These are phyloP conservation scores for Colletotrichum nymphaeae DNA, from an alignment of 2,329 filamentous ascomycete species.

Conservation along the genomic window DNA sequence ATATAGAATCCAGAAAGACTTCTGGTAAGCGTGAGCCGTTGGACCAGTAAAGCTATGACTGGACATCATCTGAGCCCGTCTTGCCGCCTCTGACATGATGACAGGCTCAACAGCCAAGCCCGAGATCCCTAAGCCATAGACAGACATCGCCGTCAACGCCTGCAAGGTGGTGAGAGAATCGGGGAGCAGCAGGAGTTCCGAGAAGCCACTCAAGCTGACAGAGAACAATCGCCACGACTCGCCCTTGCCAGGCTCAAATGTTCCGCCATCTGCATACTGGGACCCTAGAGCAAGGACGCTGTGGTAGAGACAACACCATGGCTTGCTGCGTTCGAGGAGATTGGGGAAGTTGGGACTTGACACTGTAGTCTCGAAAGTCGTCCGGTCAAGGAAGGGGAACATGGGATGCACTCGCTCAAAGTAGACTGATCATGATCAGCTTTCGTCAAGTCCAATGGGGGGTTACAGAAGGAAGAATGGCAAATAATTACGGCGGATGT, in stretches of 20 bases:
- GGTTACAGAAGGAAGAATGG: neutral
- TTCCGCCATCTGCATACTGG: slow-evolving; percentile 47
- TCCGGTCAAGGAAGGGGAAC: slow-evolving; percentile 53
- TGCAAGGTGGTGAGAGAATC: slow-evolving; percentile 45
- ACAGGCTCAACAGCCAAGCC: slow-evolving; percentile 46
- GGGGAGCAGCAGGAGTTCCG: slow-evolving; percentile 45
- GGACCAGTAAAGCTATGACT: slow-evolving; percentile 36
- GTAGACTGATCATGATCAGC: slow-evolving; percentile 43
- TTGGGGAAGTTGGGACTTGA: slow-evolving; percentile 41
- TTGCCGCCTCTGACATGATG: slow-evolving; percentile 44
- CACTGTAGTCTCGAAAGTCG: slow-evolving; percentile 47
- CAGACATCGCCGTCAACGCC: slow-evolving; percentile 45
- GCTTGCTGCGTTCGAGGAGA: slow-evolving; percentile 41
- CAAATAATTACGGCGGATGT: slow-evolving; percentile 21
- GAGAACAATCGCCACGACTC: slow-evolving; percentile 53
- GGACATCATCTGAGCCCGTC: slow-evolving; percentile 45
- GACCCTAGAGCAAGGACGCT: slow-evolving; percentile 50
- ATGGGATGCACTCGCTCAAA: slow-evolving; percentile 52
- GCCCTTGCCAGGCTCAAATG: slow-evolving; percentile 52
- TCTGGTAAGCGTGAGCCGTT: slow-evolving; percentile 39
- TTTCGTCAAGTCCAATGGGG: neutral
- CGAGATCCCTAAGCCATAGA: slow-evolving; percentile 42
- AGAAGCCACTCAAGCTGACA: slow-evolving; percentile 47
- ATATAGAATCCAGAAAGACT: slow-evolving; percentile 44
- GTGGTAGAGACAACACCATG: slow-evolving; percentile 53